Evolutionary conservation across 352 stramenopile species (phyloP).

Genomic region (Phytophthora sojae): DNA sequence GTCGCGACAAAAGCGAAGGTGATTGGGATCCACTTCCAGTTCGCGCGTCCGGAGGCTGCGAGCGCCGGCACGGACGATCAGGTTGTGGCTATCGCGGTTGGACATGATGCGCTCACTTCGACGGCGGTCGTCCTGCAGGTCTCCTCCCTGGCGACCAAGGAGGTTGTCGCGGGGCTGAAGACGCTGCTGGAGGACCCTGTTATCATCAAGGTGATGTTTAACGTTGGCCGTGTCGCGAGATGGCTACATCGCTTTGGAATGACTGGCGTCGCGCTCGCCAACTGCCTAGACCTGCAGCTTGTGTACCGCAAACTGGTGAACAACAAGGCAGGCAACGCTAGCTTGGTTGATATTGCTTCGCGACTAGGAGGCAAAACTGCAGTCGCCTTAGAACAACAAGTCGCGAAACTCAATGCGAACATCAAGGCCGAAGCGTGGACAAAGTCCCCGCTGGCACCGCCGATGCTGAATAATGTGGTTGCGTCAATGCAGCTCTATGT

Average conservation of each 20-base stretch:
- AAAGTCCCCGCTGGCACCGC: background rate
- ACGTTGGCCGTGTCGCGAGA: conserved; percentile 10
- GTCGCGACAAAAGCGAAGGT: background rate
- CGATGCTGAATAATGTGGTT: background rate
- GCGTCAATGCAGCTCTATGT: conserved; percentile 2
- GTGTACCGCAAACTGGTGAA: background rate
- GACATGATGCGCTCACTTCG: background rate
- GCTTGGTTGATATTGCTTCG: background rate
- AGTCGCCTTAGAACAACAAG: background rate
- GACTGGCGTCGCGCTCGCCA: background rate
- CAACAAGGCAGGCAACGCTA: background rate
- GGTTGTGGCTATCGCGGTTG: conserved; percentile 8
- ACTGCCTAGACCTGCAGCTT: conserved; percentile 7
- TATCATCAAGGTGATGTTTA: conserved; percentile 18
- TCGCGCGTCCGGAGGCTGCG: background rate
- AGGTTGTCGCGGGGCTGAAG: conserved; percentile 3
- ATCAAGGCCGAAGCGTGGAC: conserved; percentile 2
- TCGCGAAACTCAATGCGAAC: background rate
- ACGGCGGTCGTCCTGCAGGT: conserved; percentile 22
- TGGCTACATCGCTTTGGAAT: conserved; percentile 5
- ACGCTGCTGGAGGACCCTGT: conserved; percentile 13
- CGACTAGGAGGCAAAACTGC: background rate
- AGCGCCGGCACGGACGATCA: background rate
- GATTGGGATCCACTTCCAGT: conserved; percentile 19
- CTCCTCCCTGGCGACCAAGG: background rate